These are phyloP conservation scores for Barbatosphaeria neglecta DNA, from an alignment of 495 filamentous ascomycete species.

Conservation along the genomic window DNA sequence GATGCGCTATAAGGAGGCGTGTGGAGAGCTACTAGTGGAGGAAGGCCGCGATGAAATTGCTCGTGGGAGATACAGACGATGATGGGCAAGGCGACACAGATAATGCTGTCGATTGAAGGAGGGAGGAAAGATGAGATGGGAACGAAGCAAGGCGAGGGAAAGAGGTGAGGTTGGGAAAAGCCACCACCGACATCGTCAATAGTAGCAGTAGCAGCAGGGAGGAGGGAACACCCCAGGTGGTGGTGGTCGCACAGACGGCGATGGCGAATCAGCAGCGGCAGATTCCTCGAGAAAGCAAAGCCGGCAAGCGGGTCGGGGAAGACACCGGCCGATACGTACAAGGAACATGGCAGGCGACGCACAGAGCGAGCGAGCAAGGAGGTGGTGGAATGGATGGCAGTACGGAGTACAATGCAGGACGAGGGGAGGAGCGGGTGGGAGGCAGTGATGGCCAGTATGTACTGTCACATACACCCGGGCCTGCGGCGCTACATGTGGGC, in stretches of 20 bases:
- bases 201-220: background rate
- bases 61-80: conserved; percentile 4
- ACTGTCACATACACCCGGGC: background rate
- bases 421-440: no score
- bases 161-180: conserved; percentile 20
- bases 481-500: background rate
- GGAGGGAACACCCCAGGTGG: background rate
- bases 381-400: no score
- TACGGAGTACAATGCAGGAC: no score
- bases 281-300: background rate
- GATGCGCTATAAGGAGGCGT: background rate
- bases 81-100: background rate
- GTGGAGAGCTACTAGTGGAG: background rate
- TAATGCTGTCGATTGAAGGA: conserved; percentile 3
- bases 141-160: conserved; percentile 8
- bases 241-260: conserved; percentile 6
- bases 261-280: conserved; percentile 18
- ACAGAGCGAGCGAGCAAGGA: background rate
- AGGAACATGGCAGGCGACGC: background rate
- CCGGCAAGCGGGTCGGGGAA: conserved; percentile 17
- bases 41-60: conserved; percentile 3
- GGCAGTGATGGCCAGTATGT: background rate
- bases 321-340: conserved; percentile 4
- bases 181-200: conserved; percentile 7
- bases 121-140: conserved; percentile 5